Percentiles rank a stretch among this genome's conserved stretches.
These are phyloP conservation scores for Collariella sp. DNA, from an alignment of 495 filamentous ascomycete genomes.

Conservation along the genomic window DNA sequence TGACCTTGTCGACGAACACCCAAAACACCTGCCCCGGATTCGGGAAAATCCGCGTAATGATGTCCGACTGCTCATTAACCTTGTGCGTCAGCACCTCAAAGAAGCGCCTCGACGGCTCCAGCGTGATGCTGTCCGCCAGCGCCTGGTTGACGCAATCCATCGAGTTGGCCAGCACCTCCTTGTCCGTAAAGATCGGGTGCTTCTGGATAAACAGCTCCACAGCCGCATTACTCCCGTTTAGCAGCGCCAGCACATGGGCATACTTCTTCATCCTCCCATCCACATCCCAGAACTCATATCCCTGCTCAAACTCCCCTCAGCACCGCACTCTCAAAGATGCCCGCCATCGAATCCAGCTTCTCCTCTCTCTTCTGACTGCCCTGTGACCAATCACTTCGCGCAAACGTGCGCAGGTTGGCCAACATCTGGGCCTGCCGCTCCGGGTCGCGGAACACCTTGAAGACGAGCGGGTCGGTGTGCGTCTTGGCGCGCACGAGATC, in stretches of 20 bases:
- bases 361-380: constrained; percentile 63
- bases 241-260: constrained; percentile 67
- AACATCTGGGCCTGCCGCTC: constrained; percentile 84
- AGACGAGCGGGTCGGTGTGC: constrained; percentile 75
- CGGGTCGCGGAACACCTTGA: constrained; percentile 77
- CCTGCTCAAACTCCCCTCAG: constrained; percentile 85
- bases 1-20: constrained; percentile 71
- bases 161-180: constrained; percentile 62
- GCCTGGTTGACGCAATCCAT: constrained; percentile 72
- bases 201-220: constrained; percentile 82
- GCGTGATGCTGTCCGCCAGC: constrained; percentile 51
- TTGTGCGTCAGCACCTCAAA: constrained; percentile 63
- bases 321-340: constrained; percentile 84
- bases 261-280: constrained; percentile 83
- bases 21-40: constrained; percentile 61
- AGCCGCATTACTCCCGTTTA: constrained; percentile 74
- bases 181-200: constrained; percentile 69
- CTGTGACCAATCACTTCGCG: constrained; percentile 66
- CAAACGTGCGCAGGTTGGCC: constrained; percentile 66
- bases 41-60: constrained; percentile 83
- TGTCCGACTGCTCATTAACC: constrained; percentile 73
- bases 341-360: constrained; percentile 62
- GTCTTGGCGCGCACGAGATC: constrained; percentile 64
- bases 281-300: constrained; percentile 81
- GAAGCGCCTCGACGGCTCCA: constrained; percentile 73